phyloP scores from a whole-genome alignment of 371 early-diverging fungal species.

The Syncephalastrum sp. region DNA sequence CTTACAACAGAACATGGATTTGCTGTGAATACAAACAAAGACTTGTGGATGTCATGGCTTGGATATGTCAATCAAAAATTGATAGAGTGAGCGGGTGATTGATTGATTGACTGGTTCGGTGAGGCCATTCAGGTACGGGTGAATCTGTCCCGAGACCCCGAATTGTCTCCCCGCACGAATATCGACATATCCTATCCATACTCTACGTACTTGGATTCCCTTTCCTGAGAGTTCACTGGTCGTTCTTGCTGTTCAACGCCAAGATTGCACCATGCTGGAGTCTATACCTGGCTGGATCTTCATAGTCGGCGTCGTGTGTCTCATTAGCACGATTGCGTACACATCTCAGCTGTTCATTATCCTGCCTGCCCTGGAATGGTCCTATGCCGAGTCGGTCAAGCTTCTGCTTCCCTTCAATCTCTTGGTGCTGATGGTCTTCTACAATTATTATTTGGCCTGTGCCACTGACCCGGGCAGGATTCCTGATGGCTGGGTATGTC shows the following conservation, averaged over 20 bases:
- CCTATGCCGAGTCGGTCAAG: constrained; percentile 18
- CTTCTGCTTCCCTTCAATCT: constrained; percentile 65
- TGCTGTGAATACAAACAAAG: no score
- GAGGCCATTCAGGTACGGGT: no score
- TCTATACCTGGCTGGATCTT: constrained; percentile 44
- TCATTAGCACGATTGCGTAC: constrained; percentile 43
- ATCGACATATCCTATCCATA: not conserved
- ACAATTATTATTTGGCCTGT: constrained; percentile 83
- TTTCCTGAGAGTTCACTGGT: not conserved
- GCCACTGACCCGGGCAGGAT: constrained; percentile 80
- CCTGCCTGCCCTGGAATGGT: constrained; percentile 28
- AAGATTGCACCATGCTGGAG: constrained; percentile 28
- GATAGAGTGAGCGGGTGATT: no score
- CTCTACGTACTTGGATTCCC: not conserved
- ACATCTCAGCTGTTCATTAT: constrained; percentile 43
- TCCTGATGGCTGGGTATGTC: constrained; percentile 69
- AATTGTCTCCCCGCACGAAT: not conserved
- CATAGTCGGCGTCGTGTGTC: constrained; percentile 33
- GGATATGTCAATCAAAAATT: no score
- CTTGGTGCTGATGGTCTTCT: constrained; percentile 64
- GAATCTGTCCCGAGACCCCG: no score
- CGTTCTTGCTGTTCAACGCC: no score
- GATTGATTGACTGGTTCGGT: no score
- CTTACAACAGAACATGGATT: not conserved
- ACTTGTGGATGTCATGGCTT: no score